Evolutionary conservation across 495 filamentous ascomycete species (phyloP).

Genomic region (Halenospora varia): DNA sequence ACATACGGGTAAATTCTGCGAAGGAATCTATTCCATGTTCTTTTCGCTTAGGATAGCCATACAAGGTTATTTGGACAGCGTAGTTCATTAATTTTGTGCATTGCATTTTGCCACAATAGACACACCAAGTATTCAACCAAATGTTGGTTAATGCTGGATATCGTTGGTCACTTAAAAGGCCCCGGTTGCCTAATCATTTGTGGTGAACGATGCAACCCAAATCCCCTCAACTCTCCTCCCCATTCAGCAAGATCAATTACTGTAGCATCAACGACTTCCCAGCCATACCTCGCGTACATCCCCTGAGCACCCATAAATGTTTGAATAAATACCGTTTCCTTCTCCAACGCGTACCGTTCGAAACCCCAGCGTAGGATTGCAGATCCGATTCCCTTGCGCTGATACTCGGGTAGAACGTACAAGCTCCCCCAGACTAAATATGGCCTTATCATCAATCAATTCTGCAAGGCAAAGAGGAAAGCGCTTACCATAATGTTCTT

Average conservation of each 20-base stretch:
- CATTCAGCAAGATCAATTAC: not conserved
- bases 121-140: not conserved
- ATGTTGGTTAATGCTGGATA: not conserved
- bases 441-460: not conserved
- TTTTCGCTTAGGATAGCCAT: not conserved
- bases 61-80: not conserved
- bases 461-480: not conserved
- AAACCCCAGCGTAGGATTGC: not conserved
- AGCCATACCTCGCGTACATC: not conserved
- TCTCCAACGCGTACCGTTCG: not conserved
- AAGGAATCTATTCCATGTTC: not conserved
- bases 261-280: not conserved
- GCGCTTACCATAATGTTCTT: not conserved
- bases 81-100: not conserved
- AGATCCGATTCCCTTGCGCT: not conserved
- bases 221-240: not conserved
- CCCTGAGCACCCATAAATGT: not conserved
- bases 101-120: not conserved
- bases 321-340: not conserved
- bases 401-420: not conserved
- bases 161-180: not conserved
- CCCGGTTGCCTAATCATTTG: not conserved
- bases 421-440: not conserved
- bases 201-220: not conserved
- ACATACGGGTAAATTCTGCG: not conserved